A percentile compares a stretch with the other conserved stretches of the same genome.
Evolutionary conservation across 352 stramenopile species (phyloP).

Genomic region (Pythium guiyangense): DNA sequence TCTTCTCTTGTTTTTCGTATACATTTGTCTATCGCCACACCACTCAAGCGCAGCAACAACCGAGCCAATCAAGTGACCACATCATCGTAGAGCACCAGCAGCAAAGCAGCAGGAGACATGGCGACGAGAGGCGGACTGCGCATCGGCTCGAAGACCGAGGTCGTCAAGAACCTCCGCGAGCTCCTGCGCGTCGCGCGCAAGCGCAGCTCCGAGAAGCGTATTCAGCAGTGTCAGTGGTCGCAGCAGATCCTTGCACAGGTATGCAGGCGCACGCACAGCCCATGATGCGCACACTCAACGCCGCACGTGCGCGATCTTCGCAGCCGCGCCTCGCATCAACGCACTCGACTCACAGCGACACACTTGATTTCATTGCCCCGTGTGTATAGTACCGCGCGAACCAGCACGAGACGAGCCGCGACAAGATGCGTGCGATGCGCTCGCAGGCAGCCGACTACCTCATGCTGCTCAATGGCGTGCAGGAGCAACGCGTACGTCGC

Average conservation of each 20-base stretch:
- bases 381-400: slow-evolving; percentile 52
- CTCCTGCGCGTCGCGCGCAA: slow-evolving; percentile 63
- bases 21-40: no score
- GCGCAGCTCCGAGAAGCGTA: slow-evolving; percentile 40
- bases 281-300: no score
- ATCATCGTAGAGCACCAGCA: no score
- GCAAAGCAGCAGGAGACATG: no score
- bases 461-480: slow-evolving; percentile 59
- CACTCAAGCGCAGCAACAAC: no score
- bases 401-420: slow-evolving; percentile 70
- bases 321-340: not conserved
- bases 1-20: no score
- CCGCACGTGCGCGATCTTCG: slow-evolving; percentile 3
- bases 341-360: no score
- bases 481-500: slow-evolving; percentile 67
- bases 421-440: slow-evolving; percentile 68
- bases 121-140: slow-evolving; percentile 45
- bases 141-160: slow-evolving; percentile 78
- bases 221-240: slow-evolving; percentile 59
- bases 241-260: slow-evolving; percentile 77
- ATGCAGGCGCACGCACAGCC: not conserved
- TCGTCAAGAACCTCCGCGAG: slow-evolving; percentile 72
- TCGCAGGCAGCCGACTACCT: slow-evolving; percentile 66
- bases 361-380: not conserved
- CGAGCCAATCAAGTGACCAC: no score